Evolutionary conservation across 140 eudicot species (phyloP).

Genomic region (Bidens hawaiensis): DNA sequence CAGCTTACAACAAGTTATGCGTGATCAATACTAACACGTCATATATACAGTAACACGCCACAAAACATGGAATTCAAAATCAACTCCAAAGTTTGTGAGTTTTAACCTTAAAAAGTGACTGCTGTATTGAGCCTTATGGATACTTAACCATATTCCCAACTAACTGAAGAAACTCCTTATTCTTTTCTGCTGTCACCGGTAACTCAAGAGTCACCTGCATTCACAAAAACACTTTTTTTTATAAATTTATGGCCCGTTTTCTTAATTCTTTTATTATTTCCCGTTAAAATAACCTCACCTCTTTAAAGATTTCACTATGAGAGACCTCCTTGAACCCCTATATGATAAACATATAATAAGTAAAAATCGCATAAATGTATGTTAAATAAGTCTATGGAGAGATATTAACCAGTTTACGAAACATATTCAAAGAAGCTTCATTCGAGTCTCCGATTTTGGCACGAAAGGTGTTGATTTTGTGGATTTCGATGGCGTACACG

Average conservation of each 20-base stretch:
- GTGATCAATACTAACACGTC: background rate
- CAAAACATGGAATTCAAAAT: background rate
- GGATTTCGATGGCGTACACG: conserved; percentile 59
- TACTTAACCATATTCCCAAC: conserved; percentile 34
- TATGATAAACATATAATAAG: conserved; percentile 3
- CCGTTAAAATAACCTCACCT: conserved; percentile 44
- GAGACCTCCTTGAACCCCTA: conserved; percentile 85
- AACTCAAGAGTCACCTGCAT: conserved; percentile 13
- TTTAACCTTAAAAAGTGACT: background rate
- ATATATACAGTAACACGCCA: background rate
- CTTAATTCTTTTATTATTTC: background rate
- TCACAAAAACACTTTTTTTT: background rate
- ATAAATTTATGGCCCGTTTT: no score
- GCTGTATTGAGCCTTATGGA: background rate
- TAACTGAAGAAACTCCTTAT: conserved; percentile 46
- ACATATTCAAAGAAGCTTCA: conserved; percentile 64
- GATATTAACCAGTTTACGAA: conserved; percentile 59
- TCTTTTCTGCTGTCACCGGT: conserved; percentile 42
- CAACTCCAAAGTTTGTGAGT: conserved; percentile 4
- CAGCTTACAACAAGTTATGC: background rate
- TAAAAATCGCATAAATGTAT: background rate
- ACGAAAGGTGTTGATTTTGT: conserved; percentile 56
- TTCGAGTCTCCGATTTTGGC: conserved; percentile 86
- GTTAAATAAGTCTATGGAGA: conserved; percentile 13
- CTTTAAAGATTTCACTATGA: conserved; percentile 76